Percentiles rank a stretch among this genome's conserved stretches.
Evolutionary conservation across 176 grass and related monocot species (phyloP).

Genomic region (Ampelocalamus luodianensis): DNA sequence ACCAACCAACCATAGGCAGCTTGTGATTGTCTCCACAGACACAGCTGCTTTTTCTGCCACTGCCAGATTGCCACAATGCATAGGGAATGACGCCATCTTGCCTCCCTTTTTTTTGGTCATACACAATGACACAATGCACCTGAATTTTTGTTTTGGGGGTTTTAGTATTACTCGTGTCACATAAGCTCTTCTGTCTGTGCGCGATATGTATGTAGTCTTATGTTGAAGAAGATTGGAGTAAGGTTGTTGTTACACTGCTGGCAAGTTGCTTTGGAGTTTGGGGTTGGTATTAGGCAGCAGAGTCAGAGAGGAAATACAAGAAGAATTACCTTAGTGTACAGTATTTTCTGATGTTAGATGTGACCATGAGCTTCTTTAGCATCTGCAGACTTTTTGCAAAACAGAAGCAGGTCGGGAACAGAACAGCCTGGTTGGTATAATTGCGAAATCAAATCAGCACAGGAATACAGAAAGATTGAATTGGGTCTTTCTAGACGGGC

Average conservation of each 20-base stretch:
- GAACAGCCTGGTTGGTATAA: too few relatives aligned
- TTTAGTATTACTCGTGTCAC: too few relatives aligned
- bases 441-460: too few relatives aligned
- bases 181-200: not conserved
- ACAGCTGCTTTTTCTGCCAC: not conserved
- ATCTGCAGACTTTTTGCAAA: too few relatives aligned
- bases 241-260: not conserved
- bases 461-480: not conserved
- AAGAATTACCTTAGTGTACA: too few relatives aligned
- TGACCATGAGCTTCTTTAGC: too few relatives aligned
- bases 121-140: not conserved
- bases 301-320: too few relatives aligned
- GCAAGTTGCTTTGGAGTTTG: not conserved
- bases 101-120: not conserved
- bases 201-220: too few relatives aligned
- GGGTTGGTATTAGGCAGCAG: too few relatives aligned
- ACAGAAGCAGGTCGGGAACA: too few relatives aligned
- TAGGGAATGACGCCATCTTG: conserved; percentile 1
- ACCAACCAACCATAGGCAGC: not conserved
- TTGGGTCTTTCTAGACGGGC: not conserved
- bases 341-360: too few relatives aligned
- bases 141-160: not conserved
- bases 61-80: not conserved
- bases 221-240: not conserved
- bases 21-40: not conserved